A percentile compares a stretch with the other conserved stretches of the same genome.
Evolutionary conservation across 495 filamentous ascomycete genomes (phyloP).

Genomic region (Penicillium subrubescens): DNA sequence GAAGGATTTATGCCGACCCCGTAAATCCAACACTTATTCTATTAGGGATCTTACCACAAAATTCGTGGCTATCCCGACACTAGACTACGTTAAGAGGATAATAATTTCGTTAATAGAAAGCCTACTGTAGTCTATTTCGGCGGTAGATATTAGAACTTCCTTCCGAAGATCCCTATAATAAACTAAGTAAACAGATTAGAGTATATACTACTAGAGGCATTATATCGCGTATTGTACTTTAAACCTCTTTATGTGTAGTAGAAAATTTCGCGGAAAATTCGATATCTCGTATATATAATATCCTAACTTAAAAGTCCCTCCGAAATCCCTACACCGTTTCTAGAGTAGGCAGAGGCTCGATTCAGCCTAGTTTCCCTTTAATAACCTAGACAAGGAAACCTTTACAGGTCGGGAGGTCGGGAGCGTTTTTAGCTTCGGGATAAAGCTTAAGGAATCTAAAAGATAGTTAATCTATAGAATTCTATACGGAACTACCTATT

Average conservation of each 20-base stretch:
- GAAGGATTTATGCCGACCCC: no score
- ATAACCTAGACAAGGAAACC: no score
- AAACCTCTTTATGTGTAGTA: background rate
- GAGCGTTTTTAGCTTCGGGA: background rate
- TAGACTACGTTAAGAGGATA: background rate
- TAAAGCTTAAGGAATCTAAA: background rate
- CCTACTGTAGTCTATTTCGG: background rate
- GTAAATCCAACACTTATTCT: no score
- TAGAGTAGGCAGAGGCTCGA: background rate
- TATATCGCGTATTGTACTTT: background rate
- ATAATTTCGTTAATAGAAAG: background rate
- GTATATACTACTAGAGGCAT: background rate
- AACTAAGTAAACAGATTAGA: background rate
- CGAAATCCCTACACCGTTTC: background rate
- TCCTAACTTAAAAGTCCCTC: background rate
- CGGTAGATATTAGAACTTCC: background rate
- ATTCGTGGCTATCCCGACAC: background rate
- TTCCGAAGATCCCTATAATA: background rate
- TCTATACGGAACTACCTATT: background rate
- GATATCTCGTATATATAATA: slow-evolving; percentile 1
- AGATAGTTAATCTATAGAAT: no score
- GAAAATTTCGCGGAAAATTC: background rate
- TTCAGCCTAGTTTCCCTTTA: background rate
- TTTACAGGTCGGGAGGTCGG: background rate
- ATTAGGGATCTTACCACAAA: background rate